Conservation (phyloP, 192 early-diverging fungal species). For the Coemansia sp. region DNA sequence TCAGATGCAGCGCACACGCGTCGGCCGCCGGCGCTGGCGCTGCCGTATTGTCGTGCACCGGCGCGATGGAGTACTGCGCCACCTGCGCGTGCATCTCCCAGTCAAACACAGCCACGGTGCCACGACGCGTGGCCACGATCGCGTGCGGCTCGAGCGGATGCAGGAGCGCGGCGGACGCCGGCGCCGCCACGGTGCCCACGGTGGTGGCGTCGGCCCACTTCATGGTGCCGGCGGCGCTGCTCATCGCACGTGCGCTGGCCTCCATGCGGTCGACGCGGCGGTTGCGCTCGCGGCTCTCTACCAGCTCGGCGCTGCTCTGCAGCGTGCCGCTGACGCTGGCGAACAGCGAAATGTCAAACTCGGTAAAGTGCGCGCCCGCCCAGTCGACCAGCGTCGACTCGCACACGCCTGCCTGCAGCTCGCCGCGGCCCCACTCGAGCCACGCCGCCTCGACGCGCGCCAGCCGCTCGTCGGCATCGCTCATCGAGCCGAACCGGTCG, state of each 20-base stretch:
- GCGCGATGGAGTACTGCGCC: constrained; percentile 22
- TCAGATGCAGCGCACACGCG: constrained; percentile 75
- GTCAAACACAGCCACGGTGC: constrained; percentile 53
- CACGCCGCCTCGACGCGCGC: constrained; percentile 32
- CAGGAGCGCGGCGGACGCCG: constrained; percentile 52
- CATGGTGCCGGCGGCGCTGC: constrained; percentile 18
- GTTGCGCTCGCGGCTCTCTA: constrained; percentile 40
- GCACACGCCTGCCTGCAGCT: constrained; percentile 37
- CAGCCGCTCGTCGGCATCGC: constrained; percentile 7
- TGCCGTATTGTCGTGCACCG: constrained; percentile 1
- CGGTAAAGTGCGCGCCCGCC: constrained; percentile 49
- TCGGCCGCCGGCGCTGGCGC: constrained; percentile 16
- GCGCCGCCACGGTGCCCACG: constrained; percentile 9
- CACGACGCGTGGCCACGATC: constrained; percentile 68
- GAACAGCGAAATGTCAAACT: constrained; percentile 51
- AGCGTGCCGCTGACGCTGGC: constrained; percentile 43
- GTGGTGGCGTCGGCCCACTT: constrained; percentile 43
- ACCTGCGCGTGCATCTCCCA: constrained; percentile 47
- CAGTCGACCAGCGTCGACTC: constrained; percentile 47
- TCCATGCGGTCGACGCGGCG: constrained; percentile 35
- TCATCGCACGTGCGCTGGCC: constrained; percentile 20
- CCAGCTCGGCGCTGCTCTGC: constrained; percentile 41
- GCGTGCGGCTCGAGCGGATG: constrained; percentile 88
- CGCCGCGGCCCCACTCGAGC: constrained; percentile 39
- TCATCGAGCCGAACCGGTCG: constrained; percentile 25